Base-by-base conservation (phyloP, 129 eudicot genomes). In the Arctium lappa region DNA sequence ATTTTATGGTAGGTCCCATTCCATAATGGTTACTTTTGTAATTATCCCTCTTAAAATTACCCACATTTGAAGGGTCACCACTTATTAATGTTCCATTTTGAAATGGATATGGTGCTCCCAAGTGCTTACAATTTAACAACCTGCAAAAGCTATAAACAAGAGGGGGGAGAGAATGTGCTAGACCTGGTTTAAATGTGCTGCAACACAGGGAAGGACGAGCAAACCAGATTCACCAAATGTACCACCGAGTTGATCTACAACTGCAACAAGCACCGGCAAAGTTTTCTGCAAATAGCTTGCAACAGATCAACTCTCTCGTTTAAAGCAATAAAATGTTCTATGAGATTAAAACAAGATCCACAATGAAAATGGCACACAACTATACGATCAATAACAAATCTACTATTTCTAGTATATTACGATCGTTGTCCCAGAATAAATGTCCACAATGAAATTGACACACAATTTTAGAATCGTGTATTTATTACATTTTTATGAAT, bases 161-260 rank as follows among this genome's bases (percentile, higher is more conserved):
- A 4, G 0, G 8, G 8, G 30, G 5, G 18, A 62, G 38, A 40
- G 38, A 40, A 46, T 12, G 8, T 77, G 73, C 6, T 56, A 73
- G 40, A 95, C 97, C 99, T 95, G 97, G 85, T 87, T 93, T 79
- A 95, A 73, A 86, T 95, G 99, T 37, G 99, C 99, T 11, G 99
- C 99, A 66, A 95, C 93, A 82, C 97, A 93, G 5, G 99, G 99
- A 82, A 95, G 95, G 82, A 93, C 91, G 10, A 95, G 86, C 82
- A 95, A 88, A 68, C 99, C 97, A 34, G 98, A 83, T 86, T 88
- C 97, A 76, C 99, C 98, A 72, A 95, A 78, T 50, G 92, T 76
- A 77, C 98, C 99, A 82, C 94, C 95, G 15, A 95, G 97, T 91
- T 95, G 98, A 31, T 91, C 97, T 13, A 93, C 97, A 38, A 95